Evolutionary conservation across 257 asterid species (phyloP).

Genomic region (Solanum paucissectum): DNA sequence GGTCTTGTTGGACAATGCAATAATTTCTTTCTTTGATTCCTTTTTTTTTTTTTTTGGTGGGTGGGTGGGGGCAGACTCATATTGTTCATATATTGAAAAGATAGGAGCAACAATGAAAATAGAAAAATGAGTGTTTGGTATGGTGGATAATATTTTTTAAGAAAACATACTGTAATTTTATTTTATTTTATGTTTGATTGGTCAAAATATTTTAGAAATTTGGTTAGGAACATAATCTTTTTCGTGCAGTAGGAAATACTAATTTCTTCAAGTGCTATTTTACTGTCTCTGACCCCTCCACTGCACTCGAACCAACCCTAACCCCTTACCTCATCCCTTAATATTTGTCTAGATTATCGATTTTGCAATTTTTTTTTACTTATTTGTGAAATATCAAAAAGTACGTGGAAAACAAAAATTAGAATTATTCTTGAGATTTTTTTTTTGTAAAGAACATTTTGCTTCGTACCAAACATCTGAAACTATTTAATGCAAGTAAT

Average conservation of each 20-base stretch:
- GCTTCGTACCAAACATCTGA: background rate
- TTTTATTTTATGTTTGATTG: too few relatives aligned
- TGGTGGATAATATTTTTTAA: too few relatives aligned
- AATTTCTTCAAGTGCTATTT: background rate
- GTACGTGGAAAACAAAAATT: too few relatives aligned
- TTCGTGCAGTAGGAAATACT: background rate
- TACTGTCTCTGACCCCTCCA: background rate
- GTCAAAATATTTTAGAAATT: background rate
- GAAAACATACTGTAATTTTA: fast-evolving
- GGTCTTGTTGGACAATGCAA: background rate
- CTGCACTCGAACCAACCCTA: background rate
- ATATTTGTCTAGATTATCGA: background rate
- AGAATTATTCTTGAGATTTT: too few relatives aligned
- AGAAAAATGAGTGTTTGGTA: background rate
- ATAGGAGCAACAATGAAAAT: background rate
- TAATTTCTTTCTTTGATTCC: background rate
- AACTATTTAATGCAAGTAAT: background rate
- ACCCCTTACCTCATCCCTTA: background rate
- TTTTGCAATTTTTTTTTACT: background rate
- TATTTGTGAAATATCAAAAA: background rate
- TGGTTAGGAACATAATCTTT: background rate
- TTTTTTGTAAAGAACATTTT: too few relatives aligned
- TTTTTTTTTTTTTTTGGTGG: background rate
- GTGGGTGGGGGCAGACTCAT: background rate
- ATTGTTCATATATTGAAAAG: background rate